Evolutionary conservation across 306 rosid genomes (phyloP).

Genomic region (Pueraria montana): DNA sequence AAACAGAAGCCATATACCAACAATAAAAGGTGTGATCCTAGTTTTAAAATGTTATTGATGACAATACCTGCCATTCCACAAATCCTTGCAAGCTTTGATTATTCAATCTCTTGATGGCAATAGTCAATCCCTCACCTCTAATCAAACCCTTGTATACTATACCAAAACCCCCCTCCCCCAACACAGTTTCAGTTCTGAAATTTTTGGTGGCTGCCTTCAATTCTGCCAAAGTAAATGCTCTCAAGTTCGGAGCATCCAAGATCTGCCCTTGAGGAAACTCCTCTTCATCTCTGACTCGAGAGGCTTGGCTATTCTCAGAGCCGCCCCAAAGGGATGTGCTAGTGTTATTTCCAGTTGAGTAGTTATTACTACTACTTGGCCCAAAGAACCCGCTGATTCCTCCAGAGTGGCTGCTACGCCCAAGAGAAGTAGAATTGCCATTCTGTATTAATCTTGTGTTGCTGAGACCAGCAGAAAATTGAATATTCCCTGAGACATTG

Average conservation of each 20-base stretch:
- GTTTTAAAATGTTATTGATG: not conserved
- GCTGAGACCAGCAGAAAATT: slow-evolving; percentile 31
- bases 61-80: slow-evolving; percentile 85
- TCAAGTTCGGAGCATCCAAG: slow-evolving; percentile 71
- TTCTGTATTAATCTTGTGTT: slow-evolving; percentile 31
- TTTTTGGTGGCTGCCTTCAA: slow-evolving; percentile 75
- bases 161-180: slow-evolving; percentile 97
- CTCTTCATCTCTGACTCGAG: slow-evolving; percentile 68
- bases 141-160: slow-evolving; percentile 86
- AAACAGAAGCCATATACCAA: not conserved
- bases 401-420: slow-evolving; percentile 55
- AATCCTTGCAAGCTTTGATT: slow-evolving; percentile 79
- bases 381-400: slow-evolving; percentile 53
- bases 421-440: slow-evolving; percentile 52
- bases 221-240: slow-evolving; percentile 69
- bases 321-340: slow-evolving; percentile 63
- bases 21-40: slow-evolving; percentile 14
- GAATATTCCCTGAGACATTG: slow-evolving; percentile 46
- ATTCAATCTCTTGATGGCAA: slow-evolving; percentile 84
- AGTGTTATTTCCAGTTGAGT: slow-evolving; percentile 64
- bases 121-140: slow-evolving; percentile 53
- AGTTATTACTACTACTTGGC: slow-evolving; percentile 54
- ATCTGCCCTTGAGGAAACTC: slow-evolving; percentile 74
- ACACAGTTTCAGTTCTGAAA: slow-evolving; percentile 66
- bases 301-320: slow-evolving; percentile 67